Evolutionary conservation across 2,329 filamentous ascomycete genomes (phyloP).

Genomic region (Xylaria sp.): DNA sequence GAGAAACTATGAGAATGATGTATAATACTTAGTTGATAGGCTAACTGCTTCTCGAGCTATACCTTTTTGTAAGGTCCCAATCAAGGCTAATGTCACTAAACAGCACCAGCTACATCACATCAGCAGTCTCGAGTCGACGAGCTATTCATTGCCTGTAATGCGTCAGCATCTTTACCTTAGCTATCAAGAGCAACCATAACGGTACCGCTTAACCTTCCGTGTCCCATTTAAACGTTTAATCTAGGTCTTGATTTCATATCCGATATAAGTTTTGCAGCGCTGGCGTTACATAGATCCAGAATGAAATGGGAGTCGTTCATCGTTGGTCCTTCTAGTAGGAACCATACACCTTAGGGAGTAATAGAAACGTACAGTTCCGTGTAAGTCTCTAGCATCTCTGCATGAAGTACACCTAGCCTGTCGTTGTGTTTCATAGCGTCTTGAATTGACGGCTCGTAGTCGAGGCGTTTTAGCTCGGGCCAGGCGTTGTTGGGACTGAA

Average conservation of each 20-base stretch:
- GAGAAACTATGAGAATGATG: neutral
- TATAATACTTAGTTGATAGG: neutral
- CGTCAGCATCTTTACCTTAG: neutral
- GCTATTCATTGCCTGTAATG: neutral
- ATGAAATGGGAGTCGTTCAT: neutral
- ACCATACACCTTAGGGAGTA: too few species aligned
- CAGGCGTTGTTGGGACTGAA: too few species aligned
- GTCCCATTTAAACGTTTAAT: neutral
- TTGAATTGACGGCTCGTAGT: too few species aligned
- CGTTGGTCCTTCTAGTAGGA: neutral
- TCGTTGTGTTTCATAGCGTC: too few species aligned
- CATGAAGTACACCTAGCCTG: too few species aligned
- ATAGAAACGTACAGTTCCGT: too few species aligned
- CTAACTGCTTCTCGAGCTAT: neutral
- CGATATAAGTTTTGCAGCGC: too few species aligned
- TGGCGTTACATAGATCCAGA: neutral
- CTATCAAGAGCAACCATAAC: neutral
- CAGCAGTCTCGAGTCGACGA: neutral
- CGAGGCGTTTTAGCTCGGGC: too few species aligned
- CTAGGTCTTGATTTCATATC: neutral
- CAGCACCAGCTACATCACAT: neutral
- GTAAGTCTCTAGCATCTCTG: too few species aligned
- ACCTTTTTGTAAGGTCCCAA: neutral
- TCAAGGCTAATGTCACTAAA: neutral
- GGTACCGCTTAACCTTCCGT: neutral